These are phyloP conservation scores for Ilyonectria sp. DNA, from an alignment of 2,329 filamentous ascomycete genomes.

Conservation along the genomic window DNA sequence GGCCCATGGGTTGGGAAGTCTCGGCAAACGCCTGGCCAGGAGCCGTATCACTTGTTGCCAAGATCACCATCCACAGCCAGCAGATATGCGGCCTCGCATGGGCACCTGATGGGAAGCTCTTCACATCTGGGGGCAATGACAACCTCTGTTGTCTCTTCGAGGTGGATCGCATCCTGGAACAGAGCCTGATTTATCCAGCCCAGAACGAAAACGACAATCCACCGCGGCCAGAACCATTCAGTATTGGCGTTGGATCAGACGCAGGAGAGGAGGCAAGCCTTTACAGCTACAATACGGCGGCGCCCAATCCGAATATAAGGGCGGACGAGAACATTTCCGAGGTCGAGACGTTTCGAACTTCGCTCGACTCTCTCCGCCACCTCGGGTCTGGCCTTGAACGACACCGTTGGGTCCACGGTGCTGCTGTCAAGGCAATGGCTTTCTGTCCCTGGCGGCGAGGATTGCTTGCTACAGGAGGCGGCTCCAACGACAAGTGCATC, in stretches of 20 bases:
- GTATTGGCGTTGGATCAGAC: slow-evolving; percentile 28
- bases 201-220: slow-evolving; percentile 16
- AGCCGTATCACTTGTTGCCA: slow-evolving; percentile 81
- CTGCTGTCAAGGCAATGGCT: slow-evolving; percentile 95
- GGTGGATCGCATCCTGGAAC: slow-evolving; percentile 68
- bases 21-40: slow-evolving; percentile 80
- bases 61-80: slow-evolving; percentile 84
- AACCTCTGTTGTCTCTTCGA: slow-evolving; percentile 90
- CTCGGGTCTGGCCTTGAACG: slow-evolving; percentile 72
- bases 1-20: slow-evolving; percentile 78
- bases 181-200: slow-evolving; percentile 13
- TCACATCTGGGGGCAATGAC: slow-evolving; percentile 94
- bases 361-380: slow-evolving; percentile 58
- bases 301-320: not conserved
- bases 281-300: slow-evolving; percentile 4
- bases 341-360: slow-evolving; percentile 45
- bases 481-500: slow-evolving; percentile 94
- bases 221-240: slow-evolving; percentile 21
- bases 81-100: slow-evolving; percentile 96
- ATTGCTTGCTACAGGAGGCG: slow-evolving; percentile 90
- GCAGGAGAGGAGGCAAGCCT: slow-evolving; percentile 27
- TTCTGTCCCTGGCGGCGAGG: slow-evolving; percentile 96
- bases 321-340: slow-evolving; percentile 18
- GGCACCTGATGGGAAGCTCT: slow-evolving; percentile 81
- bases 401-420: slow-evolving; percentile 83